Percentiles rank a stretch among this genome's conserved stretches.
phyloP scores from a whole-genome alignment of 2,329 filamentous ascomycete genomes.

The Rhinocladiella similis region DNA sequence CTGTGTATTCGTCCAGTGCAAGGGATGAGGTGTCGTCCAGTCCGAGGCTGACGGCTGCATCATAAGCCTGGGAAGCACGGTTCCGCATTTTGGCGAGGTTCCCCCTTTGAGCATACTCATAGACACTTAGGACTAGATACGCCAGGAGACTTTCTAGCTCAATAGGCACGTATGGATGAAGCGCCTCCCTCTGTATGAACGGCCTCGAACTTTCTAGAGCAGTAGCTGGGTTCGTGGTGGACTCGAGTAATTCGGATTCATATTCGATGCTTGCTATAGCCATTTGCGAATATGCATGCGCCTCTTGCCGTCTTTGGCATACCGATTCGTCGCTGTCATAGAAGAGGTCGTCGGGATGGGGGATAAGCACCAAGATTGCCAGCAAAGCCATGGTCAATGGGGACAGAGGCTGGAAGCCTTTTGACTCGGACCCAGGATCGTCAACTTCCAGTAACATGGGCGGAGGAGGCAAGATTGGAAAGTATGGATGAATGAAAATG shows the following conservation, averaged over 20 bases:
- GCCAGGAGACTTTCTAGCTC: conserved; percentile 12
- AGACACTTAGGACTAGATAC: conserved; percentile 4
- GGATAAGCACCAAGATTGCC: conserved; percentile 10
- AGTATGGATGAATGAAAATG: conserved; percentile 16
- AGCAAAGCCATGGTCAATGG: conserved; percentile 11
- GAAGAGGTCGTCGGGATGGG: conserved; percentile 8
- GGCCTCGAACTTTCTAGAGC: conserved; percentile 1
- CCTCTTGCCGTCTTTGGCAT: conserved; percentile 2
- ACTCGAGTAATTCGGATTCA: conserved; percentile 12
- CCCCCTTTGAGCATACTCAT: conserved; percentile 14
- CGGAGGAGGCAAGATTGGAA: conserved; percentile 13
- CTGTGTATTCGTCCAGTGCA: conserved; percentile 5
- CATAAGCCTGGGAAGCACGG: conserved; percentile 15
- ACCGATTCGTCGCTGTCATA: conserved; percentile 3
- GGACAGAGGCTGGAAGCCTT: conserved; percentile 9
- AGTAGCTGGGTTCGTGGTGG: conserved; percentile 3
- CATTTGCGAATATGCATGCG: conserved; percentile 8
- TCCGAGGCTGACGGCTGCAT: conserved; percentile 9
- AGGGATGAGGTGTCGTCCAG: conserved; percentile 5
- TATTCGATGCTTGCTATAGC: conserved; percentile 11
- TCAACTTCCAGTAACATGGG: conserved; percentile 1
- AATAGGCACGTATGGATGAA: conserved; percentile 5
- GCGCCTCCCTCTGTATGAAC: not conserved
- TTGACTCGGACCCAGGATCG: conserved; percentile 3
- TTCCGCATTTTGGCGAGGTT: conserved; percentile 17